Conservation (phyloP, 768 basidiomycete genomes). For the Suillus bovinus region DNA sequence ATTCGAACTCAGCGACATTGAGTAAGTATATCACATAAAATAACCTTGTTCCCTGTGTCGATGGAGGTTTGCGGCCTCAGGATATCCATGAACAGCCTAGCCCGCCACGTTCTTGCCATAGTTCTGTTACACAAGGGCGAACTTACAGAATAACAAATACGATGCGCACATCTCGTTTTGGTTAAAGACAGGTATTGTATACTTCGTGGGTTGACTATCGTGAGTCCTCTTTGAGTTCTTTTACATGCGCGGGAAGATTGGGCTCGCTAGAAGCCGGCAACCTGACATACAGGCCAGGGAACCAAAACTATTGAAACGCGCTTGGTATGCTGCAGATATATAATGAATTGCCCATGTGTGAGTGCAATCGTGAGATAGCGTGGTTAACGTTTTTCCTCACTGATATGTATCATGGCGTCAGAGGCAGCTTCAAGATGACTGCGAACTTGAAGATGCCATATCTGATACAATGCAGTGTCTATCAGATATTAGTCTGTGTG, state of each 20-base stretch:
- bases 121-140: not conserved
- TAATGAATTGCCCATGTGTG: not conserved
- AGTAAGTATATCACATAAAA: no score
- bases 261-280: not conserved
- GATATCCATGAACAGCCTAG: not conserved
- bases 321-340: not conserved
- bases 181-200: not conserved
- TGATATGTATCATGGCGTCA: not conserved
- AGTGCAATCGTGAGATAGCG: not conserved
- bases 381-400: no score
- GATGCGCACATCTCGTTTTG: not conserved
- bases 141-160: not conserved
- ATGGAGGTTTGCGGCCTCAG: not conserved
- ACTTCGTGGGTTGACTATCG: not conserved
- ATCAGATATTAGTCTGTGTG: no score
- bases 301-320: not conserved
- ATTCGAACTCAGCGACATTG: slow-evolving; percentile 1
- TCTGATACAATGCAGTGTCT: not conserved
- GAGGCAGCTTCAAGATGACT: not conserved
- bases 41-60: not conserved
- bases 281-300: not conserved
- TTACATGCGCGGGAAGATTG: not conserved
- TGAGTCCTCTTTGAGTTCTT: not conserved
- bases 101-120: not conserved
- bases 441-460: not conserved